These are phyloP conservation scores for Aspergillus pseudotamarii DNA, from an alignment of 2,329 filamentous ascomycete genomes.

Conservation along the genomic window DNA sequence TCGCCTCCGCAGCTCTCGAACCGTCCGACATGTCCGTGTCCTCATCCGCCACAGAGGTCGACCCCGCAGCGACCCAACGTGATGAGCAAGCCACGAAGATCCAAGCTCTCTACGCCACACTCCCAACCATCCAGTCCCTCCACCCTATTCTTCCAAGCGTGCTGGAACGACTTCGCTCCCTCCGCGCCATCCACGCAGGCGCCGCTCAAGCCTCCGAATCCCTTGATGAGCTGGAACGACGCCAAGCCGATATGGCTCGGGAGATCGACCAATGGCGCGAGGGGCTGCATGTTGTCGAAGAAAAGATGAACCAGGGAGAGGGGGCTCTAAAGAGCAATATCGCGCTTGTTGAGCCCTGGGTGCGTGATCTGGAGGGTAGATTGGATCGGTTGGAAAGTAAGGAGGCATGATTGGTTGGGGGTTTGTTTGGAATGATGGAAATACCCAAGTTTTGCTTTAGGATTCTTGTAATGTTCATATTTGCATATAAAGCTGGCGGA, in stretches of 20 bases:
- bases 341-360: constrained; percentile 83
- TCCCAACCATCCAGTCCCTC: constrained; percentile 85
- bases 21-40: constrained; percentile 29
- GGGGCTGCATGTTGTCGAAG: constrained; percentile 77
- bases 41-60: constrained; percentile 57
- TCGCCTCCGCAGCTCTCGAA: constrained; percentile 37
- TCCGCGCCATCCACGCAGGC: constrained; percentile 82
- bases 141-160: constrained; percentile 82
- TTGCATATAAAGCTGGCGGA: neutral
- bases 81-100: constrained; percentile 81
- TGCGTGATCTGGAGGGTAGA: constrained; percentile 80
- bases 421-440: constrained; percentile 5
- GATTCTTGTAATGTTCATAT: neutral
- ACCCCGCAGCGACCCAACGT: constrained; percentile 43
- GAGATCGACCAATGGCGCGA: constrained; percentile 87
- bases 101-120: constrained; percentile 84
- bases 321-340: constrained; percentile 75
- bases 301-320: constrained; percentile 70
- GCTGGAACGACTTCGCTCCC: constrained; percentile 79
- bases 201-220: constrained; percentile 80
- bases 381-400: constrained; percentile 61
- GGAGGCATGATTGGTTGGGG: constrained; percentile 9
- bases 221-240: constrained; percentile 73
- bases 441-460: constrained; percentile 10
- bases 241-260: constrained; percentile 77